Percentiles rank a stretch among this genome's conserved stretches.
These are phyloP conservation scores for Protoeuglena noctilucae DNA, from an alignment of 139 green algal genomes.

Conservation along the genomic window DNA sequence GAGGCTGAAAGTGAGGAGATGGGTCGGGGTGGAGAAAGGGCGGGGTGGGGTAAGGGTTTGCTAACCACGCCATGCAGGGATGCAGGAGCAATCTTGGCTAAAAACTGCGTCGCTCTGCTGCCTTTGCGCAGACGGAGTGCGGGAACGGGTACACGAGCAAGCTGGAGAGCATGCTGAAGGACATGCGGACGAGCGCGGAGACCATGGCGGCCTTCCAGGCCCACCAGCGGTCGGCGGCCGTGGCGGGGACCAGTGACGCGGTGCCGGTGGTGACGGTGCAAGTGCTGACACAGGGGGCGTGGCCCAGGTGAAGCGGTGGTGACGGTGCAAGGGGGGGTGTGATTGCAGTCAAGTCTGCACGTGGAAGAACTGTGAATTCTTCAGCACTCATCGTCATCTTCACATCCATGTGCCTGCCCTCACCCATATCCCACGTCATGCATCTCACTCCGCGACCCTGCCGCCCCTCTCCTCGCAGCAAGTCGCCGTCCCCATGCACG, in stretches of 20 bases:
- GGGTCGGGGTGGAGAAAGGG: conserved; percentile 66
- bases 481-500: conserved; percentile 42
- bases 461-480: too few species aligned
- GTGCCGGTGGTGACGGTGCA: conserved; percentile 69
- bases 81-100: too few species aligned
- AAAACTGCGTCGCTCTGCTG: too few species aligned
- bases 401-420: too few species aligned
- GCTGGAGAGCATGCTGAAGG: conserved; percentile 96
- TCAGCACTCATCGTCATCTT: too few species aligned
- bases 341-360: too few species aligned
- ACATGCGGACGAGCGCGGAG: conserved; percentile 75
- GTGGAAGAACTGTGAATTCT: too few species aligned
- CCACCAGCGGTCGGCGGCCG: background rate
- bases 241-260: conserved; percentile 34
- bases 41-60: conserved; percentile 84
- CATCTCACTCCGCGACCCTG: too few species aligned
- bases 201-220: conserved; percentile 3
- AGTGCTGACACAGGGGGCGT: conserved; percentile 89
- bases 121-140: too few species aligned
- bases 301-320: conserved; percentile 46
- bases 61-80: too few species aligned
- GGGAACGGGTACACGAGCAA: conserved; percentile 97
- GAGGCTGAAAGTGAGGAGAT: conserved; percentile 90
- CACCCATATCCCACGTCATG: too few species aligned
- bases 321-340: background rate